Percentiles rank a stretch among this genome's conserved stretches.
Conservation (phyloP, 176 grass and related monocot genomes). For the Thalia dealbata region DNA sequence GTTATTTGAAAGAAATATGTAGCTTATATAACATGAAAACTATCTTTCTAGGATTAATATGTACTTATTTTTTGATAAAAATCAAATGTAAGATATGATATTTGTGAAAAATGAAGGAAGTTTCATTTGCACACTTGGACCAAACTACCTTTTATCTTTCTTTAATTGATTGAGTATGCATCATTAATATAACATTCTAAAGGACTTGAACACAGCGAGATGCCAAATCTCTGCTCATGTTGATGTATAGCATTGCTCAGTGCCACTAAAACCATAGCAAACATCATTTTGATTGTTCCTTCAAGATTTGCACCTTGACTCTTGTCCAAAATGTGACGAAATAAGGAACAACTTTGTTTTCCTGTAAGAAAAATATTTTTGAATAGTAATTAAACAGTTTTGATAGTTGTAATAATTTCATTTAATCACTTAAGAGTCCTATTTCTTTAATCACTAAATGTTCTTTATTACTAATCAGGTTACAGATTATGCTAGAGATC, state of each 20-base stretch:
- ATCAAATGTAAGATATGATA: neutral
- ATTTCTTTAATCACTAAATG: slow-evolving; percentile 21
- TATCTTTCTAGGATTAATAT: neutral
- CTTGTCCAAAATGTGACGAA: too few species aligned
- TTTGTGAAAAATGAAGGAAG: neutral
- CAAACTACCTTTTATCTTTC: neutral
- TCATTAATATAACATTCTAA: too few species aligned
- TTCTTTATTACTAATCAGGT: slow-evolving; percentile 43
- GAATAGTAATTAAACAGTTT: neutral
- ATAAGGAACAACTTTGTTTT: too few species aligned
- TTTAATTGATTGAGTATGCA: neutral
- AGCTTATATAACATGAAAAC: neutral
- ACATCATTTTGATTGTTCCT: too few species aligned
- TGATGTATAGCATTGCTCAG: neutral
- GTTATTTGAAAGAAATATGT: too few species aligned
- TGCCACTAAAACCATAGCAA: neutral
- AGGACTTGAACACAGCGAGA: too few species aligned
- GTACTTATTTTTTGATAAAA: neutral
- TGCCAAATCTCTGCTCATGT: neutral
- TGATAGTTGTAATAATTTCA: neutral
- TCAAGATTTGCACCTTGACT: too few species aligned
- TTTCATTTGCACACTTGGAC: neutral
- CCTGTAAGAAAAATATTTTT: too few species aligned
- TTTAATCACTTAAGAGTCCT: slow-evolving; percentile 10
- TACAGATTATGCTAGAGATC: slow-evolving; percentile 95